Evolutionary conservation across 441 rosid genomes (phyloP), one percentile per base, ranked within the genome.

Genomic region (Erodium trifolium): DNA sequence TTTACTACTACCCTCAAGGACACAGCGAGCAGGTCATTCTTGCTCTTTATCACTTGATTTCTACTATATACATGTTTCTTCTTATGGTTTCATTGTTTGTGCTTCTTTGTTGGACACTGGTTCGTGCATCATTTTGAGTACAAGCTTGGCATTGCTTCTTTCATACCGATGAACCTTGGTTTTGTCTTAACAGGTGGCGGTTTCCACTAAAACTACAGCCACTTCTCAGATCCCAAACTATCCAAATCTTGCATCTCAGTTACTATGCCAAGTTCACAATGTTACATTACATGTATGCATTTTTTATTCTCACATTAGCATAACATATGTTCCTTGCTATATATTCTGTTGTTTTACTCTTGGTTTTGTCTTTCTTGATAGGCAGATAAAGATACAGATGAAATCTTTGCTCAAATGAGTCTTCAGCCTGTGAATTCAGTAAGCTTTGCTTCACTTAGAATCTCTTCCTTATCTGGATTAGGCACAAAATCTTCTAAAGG

Each of bases 371-470:
- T 47, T 39, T 57, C 41, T 57, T 34, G 55, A 35, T 49, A 95
- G 99, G 99, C 97, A 34, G 99, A 92, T 78, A 82, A 89, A 13
- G 99, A 95, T 76, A 92, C 98, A 0, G 98, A 95, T 68, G 99
- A 92, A 81, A 92, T 95, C 67, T 95, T 87, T 77, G 95, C 98
- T 16, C 97, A 92, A 82, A 95, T 95, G 99, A 88, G 96, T 41
- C 97, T 95, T 67, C 97, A 86, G 71, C 96, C 99, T 16, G 98
- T 92, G 73, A 75, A 57, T 19, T 57, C 63, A 14, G 63, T 57
- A 57, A 57, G 63, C 63, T 18, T 18, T 14, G 4, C 63, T 18
- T 57, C 63, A 57, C 63, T 18, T 18, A 7, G 1, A 57, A 18
- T 57, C 14, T 47, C 43, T 37, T 4, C 7, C 5, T 37, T 5